Evolutionary conservation across 2,329 filamentous ascomycete species (phyloP).

Genomic region (Emergomyces pasteurianus): DNA sequence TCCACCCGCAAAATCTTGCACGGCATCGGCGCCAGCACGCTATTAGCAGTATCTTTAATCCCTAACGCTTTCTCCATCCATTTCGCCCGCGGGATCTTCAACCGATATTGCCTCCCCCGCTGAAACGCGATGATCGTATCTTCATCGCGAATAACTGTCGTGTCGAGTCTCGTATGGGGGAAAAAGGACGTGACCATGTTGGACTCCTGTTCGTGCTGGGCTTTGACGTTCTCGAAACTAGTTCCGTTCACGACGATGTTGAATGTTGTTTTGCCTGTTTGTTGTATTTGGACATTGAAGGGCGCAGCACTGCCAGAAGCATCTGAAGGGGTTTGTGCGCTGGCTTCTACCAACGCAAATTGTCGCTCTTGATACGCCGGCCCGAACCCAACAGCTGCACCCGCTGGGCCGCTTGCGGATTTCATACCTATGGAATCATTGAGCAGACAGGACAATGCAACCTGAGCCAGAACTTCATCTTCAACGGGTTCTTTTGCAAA

Average conservation of each 20-base stretch:
- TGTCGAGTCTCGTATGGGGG: constrained; percentile 64
- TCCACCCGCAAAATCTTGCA: constrained; percentile 91
- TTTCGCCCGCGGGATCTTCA: constrained; percentile 47
- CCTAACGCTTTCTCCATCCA: constrained; percentile 88
- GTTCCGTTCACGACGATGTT: constrained; percentile 36
- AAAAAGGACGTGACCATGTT: constrained; percentile 61
- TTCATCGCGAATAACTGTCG: constrained; percentile 54
- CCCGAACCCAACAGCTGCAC: constrained; percentile 44
- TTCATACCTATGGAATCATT: constrained; percentile 28
- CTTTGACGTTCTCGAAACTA: constrained; percentile 35
- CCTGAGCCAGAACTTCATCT: constrained; percentile 73
- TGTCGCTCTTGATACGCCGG: constrained; percentile 52
- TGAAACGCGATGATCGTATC: constrained; percentile 62
- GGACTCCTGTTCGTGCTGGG: constrained; percentile 23
- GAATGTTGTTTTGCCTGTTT: constrained; percentile 38
- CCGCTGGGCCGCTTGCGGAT: constrained; percentile 18
- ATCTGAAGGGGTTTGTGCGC: constrained; percentile 31
- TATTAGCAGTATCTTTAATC: constrained; percentile 65
- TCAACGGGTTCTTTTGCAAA: constrained; percentile 53
- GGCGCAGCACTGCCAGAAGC: constrained; percentile 19
- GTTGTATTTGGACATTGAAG: constrained; percentile 39
- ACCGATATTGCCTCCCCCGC: constrained; percentile 45
- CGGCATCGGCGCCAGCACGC: constrained; percentile 87
- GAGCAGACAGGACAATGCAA: constrained; percentile 62
- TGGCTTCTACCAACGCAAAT: constrained; percentile 41